phyloP scores from a whole-genome alignment of 1,284 basidiomycete genomes.

The Sanghuangporus weigelae region DNA sequence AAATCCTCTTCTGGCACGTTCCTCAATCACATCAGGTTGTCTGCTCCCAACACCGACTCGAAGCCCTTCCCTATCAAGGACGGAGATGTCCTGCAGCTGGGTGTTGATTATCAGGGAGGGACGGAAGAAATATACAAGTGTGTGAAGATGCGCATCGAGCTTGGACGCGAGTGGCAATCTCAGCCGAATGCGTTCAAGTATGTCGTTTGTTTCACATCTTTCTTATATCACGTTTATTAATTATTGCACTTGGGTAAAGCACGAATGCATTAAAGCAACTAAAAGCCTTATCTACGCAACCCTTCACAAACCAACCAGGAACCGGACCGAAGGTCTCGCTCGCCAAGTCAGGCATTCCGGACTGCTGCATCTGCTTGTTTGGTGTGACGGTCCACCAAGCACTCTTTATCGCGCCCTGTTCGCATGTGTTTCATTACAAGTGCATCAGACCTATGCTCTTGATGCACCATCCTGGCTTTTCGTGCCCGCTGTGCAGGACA shows the following conservation, averaged over 20 bases:
- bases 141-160: slow-evolving; percentile 94
- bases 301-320: slow-evolving; percentile 13
- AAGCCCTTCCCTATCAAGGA: slow-evolving; percentile 82
- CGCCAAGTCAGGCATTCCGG: slow-evolving; percentile 61
- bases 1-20: slow-evolving; percentile 92
- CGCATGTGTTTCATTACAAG: slow-evolving; percentile 98
- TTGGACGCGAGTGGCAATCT: slow-evolving; percentile 87
- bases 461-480: slow-evolving; percentile 88
- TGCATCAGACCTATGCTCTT: slow-evolving; percentile 91
- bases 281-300: slow-evolving; percentile 57
- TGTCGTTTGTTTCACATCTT: slow-evolving; percentile 28
- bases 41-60: slow-evolving; percentile 78
- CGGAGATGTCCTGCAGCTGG: slow-evolving; percentile 93
- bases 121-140: slow-evolving; percentile 97
- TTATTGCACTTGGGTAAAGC: slow-evolving; percentile 31
- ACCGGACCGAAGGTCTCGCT: slow-evolving; percentile 29
- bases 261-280: slow-evolving; percentile 80
- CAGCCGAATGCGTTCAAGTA: slow-evolving; percentile 94
- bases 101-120: slow-evolving; percentile 97
- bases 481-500: slow-evolving; percentile 89
- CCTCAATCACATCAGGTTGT: slow-evolving; percentile 90
- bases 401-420: slow-evolving; percentile 95
- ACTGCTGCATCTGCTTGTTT: slow-evolving; percentile 96
- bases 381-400: slow-evolving; percentile 92
- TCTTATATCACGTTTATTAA: background rate